phyloP scores from a whole-genome alignment of 306 rosid genomes.

The Castanea mollissima region DNA sequence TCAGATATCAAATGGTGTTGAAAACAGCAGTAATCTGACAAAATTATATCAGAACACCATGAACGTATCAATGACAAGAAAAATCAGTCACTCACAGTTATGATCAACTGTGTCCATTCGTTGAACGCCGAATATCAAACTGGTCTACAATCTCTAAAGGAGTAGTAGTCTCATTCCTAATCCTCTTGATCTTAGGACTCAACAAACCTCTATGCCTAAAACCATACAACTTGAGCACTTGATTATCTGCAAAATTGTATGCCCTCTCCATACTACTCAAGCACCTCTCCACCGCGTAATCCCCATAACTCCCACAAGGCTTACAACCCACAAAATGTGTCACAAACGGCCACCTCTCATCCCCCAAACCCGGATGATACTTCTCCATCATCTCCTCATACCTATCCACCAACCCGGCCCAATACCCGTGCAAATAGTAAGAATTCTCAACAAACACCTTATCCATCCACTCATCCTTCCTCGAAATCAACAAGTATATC shows the following conservation, averaged over 20 bases:
- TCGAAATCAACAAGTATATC: conserved; percentile 78
- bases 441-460: conserved; percentile 93
- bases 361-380: conserved; percentile 93
- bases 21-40: background rate
- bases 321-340: conserved; percentile 98
- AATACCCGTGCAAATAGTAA: conserved; percentile 89
- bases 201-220: conserved; percentile 85
- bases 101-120: conserved; percentile 33
- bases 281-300: conserved; percentile 92
- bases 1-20: background rate
- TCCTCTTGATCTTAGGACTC: conserved; percentile 92
- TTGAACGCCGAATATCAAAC: conserved; percentile 71
- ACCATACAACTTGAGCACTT: conserved; percentile 86
- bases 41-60: background rate
- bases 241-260: conserved; percentile 93
- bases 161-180: conserved; percentile 78
- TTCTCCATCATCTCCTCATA: conserved; percentile 97
- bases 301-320: conserved; percentile 99
- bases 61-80: background rate
- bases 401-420: conserved; percentile 98
- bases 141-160: conserved; percentile 75
- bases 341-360: conserved; percentile 99
- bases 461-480: conserved; percentile 88
- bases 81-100: conserved; percentile 33
- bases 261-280: conserved; percentile 98